A percentile compares a stretch with the other conserved stretches of the same genome.
Conservation (phyloP, 108 stramenopile species). For the Cyclotella baltica region DNA sequence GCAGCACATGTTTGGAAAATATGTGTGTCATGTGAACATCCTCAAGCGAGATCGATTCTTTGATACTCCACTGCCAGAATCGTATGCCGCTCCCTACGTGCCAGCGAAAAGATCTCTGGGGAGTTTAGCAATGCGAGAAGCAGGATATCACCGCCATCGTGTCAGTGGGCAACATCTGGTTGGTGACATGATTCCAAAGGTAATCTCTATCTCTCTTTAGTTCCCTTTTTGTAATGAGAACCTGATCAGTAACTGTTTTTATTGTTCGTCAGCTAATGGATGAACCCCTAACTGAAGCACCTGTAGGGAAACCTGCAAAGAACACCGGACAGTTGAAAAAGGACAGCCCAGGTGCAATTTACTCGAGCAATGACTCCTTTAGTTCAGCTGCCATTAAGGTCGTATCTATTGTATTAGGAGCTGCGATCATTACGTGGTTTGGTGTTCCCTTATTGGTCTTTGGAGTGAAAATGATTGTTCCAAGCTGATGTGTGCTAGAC, state of each 20-base stretch:
- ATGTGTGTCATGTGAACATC: conserved; percentile 65
- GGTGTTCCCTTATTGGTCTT: conserved; percentile 34
- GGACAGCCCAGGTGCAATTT: conserved; percentile 49
- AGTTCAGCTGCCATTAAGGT: conserved; percentile 62
- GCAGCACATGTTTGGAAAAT: conserved; percentile 78
- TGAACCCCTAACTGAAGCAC: conserved; percentile 55
- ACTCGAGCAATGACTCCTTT: conserved; percentile 55
- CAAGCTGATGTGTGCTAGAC: background rate
- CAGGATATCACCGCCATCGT: conserved; percentile 66
- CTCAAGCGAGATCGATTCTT: conserved; percentile 70
- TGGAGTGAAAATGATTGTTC: conserved; percentile 9
- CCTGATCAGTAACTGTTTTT: background rate
- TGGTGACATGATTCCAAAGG: conserved; percentile 77
- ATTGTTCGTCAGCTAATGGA: conserved; percentile 14
- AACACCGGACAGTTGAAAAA: conserved; percentile 58
- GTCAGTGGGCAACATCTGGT: conserved; percentile 74
- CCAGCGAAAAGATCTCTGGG: conserved; percentile 54
- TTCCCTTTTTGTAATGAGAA: background rate
- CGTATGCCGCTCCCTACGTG: conserved; percentile 65
- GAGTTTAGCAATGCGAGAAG: conserved; percentile 80
- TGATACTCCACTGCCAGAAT: conserved; percentile 73
- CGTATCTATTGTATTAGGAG: conserved; percentile 59
- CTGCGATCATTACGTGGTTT: conserved; percentile 51
- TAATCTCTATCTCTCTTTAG: conserved; percentile 23
- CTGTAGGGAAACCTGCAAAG: conserved; percentile 69